phyloP scores from a whole-genome alignment of 768 basidiomycete species.

The Tephrocybe sp. region DNA sequence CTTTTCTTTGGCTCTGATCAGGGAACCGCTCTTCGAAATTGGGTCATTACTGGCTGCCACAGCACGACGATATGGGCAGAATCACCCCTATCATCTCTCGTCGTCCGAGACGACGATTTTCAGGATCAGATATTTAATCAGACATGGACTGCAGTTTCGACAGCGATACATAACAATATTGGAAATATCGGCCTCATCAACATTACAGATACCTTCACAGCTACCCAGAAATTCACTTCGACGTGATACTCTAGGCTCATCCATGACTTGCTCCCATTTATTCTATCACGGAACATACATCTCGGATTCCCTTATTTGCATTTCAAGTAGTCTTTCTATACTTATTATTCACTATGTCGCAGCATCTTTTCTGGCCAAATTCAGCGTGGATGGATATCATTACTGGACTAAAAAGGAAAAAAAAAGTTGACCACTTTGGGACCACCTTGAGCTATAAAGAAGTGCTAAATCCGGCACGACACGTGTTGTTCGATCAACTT shows the following conservation, averaged over 20 bases:
- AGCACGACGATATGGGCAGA: conserved; percentile 52
- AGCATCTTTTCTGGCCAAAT: neutral
- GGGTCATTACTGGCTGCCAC: conserved; percentile 46
- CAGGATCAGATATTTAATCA: conserved; percentile 42
- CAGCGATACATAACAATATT: conserved; percentile 31
- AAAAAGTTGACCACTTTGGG: no score
- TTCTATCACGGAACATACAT: neutral
- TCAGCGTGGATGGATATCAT: no score
- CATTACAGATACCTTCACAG: conserved; percentile 43
- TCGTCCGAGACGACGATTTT: conserved; percentile 52
- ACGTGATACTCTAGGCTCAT: conserved; percentile 21
- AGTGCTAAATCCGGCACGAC: conserved; percentile 15
- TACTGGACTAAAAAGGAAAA: no score
- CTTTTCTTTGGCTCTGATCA: conserved; percentile 63
- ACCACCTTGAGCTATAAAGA: neutral
- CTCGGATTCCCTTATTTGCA: neutral
- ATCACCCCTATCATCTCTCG: conserved; percentile 44
- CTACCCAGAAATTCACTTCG: conserved; percentile 29
- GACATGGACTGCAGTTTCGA: conserved; percentile 48
- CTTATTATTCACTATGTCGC: conserved; percentile 7
- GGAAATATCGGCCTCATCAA: conserved; percentile 37
- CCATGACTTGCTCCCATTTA: conserved; percentile 7
- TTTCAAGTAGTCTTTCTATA: conserved; percentile 5
- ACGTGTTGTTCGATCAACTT: conserved; percentile 16
- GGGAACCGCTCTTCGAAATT: conserved; percentile 48